Conservation (phyloP, 73 alveolate genomes). For the Paramecium sonneborni region DNA sequence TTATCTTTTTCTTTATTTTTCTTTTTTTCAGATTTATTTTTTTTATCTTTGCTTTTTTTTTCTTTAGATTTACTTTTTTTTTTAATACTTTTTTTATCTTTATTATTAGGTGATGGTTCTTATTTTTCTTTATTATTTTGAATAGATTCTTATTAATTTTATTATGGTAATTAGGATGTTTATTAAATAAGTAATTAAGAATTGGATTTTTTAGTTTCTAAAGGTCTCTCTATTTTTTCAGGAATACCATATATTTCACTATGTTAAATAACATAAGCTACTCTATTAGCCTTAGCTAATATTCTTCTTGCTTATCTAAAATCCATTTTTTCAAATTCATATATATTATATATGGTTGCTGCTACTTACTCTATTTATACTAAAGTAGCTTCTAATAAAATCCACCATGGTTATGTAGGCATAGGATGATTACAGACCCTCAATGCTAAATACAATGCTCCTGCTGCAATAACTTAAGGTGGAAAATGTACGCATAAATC, state of each 20-base stretch:
- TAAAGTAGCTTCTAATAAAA: slow-evolving; percentile 12
- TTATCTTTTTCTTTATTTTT: not conserved
- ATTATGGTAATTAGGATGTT: not conserved
- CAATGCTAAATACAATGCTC: slow-evolving; percentile 50
- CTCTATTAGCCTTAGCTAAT: slow-evolving; percentile 11
- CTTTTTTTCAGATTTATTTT: slow-evolving; percentile 34
- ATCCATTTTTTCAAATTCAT: slow-evolving; percentile 53
- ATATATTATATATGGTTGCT: not conserved
- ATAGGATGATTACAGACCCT: slow-evolving; percentile 30
- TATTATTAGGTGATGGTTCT: not conserved
- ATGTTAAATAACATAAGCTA: not conserved
- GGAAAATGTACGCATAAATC: slow-evolving; percentile 50
- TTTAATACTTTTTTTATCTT: slow-evolving; percentile 2
- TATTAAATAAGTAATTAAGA: not conserved
- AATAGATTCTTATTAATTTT: not conserved
- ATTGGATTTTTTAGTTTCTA: not conserved
- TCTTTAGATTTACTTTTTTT: not conserved
- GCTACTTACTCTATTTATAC: slow-evolving; percentile 13
- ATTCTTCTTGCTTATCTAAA: slow-evolving; percentile 48
- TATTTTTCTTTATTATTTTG: not conserved
- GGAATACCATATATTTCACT: slow-evolving; percentile 34
- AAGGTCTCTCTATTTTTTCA: not conserved
- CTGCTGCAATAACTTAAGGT: slow-evolving; percentile 54
- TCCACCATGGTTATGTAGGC: slow-evolving; percentile 62
- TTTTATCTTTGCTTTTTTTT: slow-evolving; percentile 11